These are phyloP conservation scores for Fraxinus excelsior DNA, from an alignment of 257 asterid species.

Conservation along the genomic window DNA sequence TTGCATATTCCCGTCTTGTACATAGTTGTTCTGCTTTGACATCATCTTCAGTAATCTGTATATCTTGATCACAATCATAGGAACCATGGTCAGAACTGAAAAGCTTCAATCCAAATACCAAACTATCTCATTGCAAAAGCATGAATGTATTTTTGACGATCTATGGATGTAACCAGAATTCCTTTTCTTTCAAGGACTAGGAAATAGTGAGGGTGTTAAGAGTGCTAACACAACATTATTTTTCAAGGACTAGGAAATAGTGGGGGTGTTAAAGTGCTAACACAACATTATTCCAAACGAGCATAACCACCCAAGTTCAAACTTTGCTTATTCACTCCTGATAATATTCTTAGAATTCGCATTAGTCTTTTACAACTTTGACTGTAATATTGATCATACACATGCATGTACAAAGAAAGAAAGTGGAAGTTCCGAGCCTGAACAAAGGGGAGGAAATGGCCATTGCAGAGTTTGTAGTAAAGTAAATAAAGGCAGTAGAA, in stretches of 20 bases:
- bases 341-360: neutral
- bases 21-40: constrained; percentile 75
- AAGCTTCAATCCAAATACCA: constrained; percentile 11
- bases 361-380: neutral
- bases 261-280: too few species aligned
- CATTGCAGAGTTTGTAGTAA: neutral
- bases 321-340: neutral
- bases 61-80: constrained; percentile 36
- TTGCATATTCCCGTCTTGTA: constrained; percentile 89
- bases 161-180: too few species aligned
- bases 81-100: constrained; percentile 36
- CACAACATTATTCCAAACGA: neutral
- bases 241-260: too few species aligned
- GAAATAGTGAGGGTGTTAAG: neutral
- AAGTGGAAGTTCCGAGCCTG: too few species aligned
- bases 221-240: too few species aligned
- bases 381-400: neutral
- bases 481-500: neutral
- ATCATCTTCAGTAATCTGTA: constrained; percentile 84
- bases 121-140: constrained; percentile 14
- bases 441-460: neutral
- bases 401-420: neutral
- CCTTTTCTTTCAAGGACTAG: neutral
- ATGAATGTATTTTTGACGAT: neutral
- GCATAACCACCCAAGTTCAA: neutral